phyloP scores from a whole-genome alignment of 202 grass and related monocot genomes.

The Carex arenaria region DNA sequence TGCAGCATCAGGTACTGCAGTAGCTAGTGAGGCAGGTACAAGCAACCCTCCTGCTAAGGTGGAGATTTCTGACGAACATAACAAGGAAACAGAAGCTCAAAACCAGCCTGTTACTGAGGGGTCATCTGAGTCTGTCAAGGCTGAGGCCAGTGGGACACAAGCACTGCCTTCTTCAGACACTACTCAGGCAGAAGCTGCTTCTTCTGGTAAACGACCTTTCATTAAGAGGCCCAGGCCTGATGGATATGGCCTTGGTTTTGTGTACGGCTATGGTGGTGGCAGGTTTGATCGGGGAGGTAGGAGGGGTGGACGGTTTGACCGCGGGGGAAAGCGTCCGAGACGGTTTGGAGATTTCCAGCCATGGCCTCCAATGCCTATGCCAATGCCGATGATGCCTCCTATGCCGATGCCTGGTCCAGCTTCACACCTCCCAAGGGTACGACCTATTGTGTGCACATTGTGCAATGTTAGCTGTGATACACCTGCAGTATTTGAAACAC shows the following conservation, averaged over 20 bases:
- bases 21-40: background rate
- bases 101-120: background rate
- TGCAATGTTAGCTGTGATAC: conserved; percentile 51
- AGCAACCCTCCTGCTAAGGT: background rate
- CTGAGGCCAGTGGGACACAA: background rate
- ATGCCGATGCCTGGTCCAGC: background rate
- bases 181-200: background rate
- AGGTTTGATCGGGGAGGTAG: conserved; percentile 22
- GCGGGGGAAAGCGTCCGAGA: conserved; percentile 28
- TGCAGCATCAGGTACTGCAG: background rate
- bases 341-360: conserved; percentile 15
- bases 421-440: conserved; percentile 23
- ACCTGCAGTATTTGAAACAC: conserved; percentile 44
- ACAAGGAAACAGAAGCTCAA: conserved; percentile 1
- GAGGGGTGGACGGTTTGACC: conserved; percentile 19
- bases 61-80: background rate
- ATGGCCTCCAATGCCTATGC: conserved; percentile 6
- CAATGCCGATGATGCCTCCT: conserved; percentile 4
- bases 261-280: background rate
- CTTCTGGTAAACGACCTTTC: conserved; percentile 1
- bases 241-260: conserved; percentile 9
- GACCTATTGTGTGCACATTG: conserved; percentile 41
- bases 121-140: background rate
- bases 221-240: conserved; percentile 14
- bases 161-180: background rate